Base-by-base conservation (phyloP, 2,329 filamentous ascomycete species). In the Phaeosphaeria sp. region DNA sequence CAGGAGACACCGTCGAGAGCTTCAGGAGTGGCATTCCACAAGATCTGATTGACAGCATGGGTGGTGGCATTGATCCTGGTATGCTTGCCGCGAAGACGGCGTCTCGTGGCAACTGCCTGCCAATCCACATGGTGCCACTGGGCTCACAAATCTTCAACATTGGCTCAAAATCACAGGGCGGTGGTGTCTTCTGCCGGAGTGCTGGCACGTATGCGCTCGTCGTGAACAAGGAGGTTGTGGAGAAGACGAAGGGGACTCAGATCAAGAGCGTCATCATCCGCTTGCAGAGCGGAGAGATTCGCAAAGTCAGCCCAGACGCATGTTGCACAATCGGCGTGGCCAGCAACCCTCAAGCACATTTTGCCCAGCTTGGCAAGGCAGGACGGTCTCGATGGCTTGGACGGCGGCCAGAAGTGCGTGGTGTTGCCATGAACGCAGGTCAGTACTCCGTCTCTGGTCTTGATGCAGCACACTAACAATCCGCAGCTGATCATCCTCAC, bases 381-480 rank as follows among this genome's bases (percentile, higher is more conserved):
- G 95, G 95, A 74, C 88, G 96, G 71, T 93, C 90, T 69, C 87
- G 95, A 73, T 97, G 93, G 93, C 80, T 98, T 66, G 95, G 95
- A 74, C 97, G 96, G 74, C 86, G 95, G 67, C 95, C 95, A 17
- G 97, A 95, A 0, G 95, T 99, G 45, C 89, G 96, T 83, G 96
- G 95, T 90, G 82, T 98, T 70, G 95, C 96, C 63, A 99, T 99
- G 96, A 99, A 99, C 83, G 93, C 94, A 77, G 87, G 91, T 92
- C 53, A 60, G 66, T 68, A 25, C 42, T 45, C 8, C 25, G n/a
- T 27, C 13, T 8, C 33, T 5, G 49, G 11, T 56, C 24, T 49
- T 18, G 7, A 22, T 53, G 36, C 42, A 25, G 21, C 42, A 46
- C 33, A 51, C 65, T 67, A 60, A 70, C 66, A 45, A 46, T 27